These are phyloP conservation scores for Chlorella sorokiniana DNA, from an alignment of 139 green algal genomes.

Conservation along the genomic window DNA sequence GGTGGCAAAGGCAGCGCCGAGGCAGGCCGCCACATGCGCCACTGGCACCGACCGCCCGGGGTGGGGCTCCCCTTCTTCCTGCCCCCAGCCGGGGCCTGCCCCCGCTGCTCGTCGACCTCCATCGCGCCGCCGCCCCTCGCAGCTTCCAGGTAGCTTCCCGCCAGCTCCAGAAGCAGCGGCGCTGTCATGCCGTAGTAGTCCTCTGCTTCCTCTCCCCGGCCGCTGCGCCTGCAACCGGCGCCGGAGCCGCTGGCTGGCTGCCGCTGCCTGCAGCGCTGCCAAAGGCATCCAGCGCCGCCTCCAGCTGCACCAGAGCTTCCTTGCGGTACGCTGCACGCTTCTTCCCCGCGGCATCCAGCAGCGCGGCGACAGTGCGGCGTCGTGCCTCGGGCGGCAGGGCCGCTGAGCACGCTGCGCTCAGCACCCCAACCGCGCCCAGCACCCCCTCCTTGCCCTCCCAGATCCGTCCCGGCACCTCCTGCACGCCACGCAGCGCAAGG, in stretches of 20 bases:
- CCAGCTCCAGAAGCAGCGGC: conserved; percentile 34
- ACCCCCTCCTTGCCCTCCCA: conserved; percentile 86
- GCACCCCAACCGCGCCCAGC: conserved; percentile 56
- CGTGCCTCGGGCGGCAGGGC: neutral
- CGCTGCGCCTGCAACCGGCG: neutral
- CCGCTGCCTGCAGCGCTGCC: neutral
- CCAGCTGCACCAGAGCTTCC: conserved; percentile 45
- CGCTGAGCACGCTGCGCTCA: conserved; percentile 17
- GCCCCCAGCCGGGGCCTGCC: too few relatives aligned
- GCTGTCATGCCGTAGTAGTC: conserved; percentile 20
- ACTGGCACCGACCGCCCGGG: neutral
- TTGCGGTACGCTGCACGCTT: conserved; percentile 38
- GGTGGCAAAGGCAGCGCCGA: conserved; percentile 22
- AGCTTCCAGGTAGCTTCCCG: conserved; percentile 11
- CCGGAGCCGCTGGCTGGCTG: neutral
- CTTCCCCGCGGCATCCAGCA: conserved; percentile 43
- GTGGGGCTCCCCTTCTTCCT: conserved; percentile 4
- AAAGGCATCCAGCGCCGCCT: conserved; percentile 19
- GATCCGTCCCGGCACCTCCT: conserved; percentile 62
- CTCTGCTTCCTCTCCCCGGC: neutral
- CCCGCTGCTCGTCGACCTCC: neutral
- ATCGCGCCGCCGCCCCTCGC: neutral
- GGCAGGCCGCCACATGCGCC: conserved; percentile 17
- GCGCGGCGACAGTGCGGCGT: conserved; percentile 20
- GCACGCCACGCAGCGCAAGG: neutral